A percentile compares a stretch with the other conserved stretches of the same genome.
phyloP scores from a whole-genome alignment of 495 filamentous ascomycete genomes.

The Xylona heveae region DNA sequence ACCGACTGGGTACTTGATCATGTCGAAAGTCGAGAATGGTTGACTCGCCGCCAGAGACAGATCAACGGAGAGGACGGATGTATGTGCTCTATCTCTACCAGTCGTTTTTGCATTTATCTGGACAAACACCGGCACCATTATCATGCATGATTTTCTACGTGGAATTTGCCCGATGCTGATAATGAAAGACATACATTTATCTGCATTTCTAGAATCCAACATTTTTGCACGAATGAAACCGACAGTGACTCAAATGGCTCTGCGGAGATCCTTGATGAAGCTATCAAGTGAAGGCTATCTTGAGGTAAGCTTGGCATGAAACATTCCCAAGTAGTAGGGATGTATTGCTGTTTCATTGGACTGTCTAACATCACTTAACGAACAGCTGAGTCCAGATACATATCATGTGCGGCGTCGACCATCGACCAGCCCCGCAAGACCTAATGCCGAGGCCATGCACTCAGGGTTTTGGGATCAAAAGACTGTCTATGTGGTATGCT shows the following conservation, averaged over 20 bases:
- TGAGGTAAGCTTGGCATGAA: too few relatives aligned
- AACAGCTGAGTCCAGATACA: conserved; percentile 11
- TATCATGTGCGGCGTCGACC: conserved; percentile 12
- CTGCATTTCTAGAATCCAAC: conserved; percentile 14
- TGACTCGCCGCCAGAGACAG: conserved; percentile 10
- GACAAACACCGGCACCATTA: too few relatives aligned
- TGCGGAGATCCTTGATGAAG: conserved; percentile 13
- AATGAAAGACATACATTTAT: conserved; percentile 17
- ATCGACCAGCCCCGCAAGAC: not conserved
- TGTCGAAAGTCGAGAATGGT: conserved; percentile 11
- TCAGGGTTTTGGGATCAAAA: conserved; percentile 4
- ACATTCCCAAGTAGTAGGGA: too few relatives aligned
- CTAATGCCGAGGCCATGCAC: too few relatives aligned
- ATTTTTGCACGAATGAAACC: conserved; percentile 14
- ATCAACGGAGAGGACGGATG: conserved; percentile 15
- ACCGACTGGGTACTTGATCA: conserved; percentile 13
- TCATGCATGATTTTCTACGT: too few relatives aligned
- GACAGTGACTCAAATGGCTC: conserved; percentile 10
- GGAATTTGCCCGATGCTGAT: not conserved
- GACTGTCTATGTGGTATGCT: conserved; percentile 3
- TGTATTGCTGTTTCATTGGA: too few relatives aligned
- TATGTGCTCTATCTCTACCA: conserved; percentile 8
- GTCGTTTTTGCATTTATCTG: too few relatives aligned
- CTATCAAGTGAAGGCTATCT: too few relatives aligned
- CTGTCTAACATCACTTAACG: too few relatives aligned